Base-by-base conservation (phyloP, 768 basidiomycete genomes). In the Postia placenta region DNA sequence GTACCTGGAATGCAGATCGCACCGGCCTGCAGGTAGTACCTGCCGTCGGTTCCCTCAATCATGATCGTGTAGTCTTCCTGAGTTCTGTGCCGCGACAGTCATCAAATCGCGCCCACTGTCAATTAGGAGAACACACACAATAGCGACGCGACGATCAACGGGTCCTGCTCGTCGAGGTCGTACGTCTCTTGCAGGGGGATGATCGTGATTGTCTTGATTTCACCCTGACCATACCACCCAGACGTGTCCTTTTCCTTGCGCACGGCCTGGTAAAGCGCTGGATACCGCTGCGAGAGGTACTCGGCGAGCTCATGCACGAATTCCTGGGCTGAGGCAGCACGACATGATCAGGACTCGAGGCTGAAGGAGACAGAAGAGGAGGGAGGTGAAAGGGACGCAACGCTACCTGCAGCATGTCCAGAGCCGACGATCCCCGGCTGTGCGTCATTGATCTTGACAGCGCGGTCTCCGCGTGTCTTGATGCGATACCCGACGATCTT, bases 21-120 rank as follows among this genome's bases (percentile, higher is more conserved):
- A 6, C 86, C 87, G 36, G 79, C 83, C 60, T 86, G 86, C 56
- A 90, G 80, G 60, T 87, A 83, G 54, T 87, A 85, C 51, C 71
- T 71, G 36, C 86, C 85, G 48, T 90, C 83, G 19, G 69, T 62
- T 45, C 49, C 57, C 43, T 58, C 54, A 15, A 56, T 14, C 52
- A 58, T 50, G 11, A 58, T 51, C 17, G 50, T 41, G 26, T 56
- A 52, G 44, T 59, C 58, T 30, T 59, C 59, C 43, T 60, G 59
- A 0, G 57, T 50, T 5, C 59, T 60, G 33, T 19, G 14, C 43
- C 9, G n/a, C 19, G 4, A 14, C 38, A 14, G 7, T 19, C 17
- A 26, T 25, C 38, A 28, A 45, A 22, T 17, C 5, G 36, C 4
- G 24, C 6, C 19, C 15, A 33, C 7, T 33, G 24, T 38, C 15